Base-by-base conservation (phyloP, 2,329 filamentous ascomycete genomes). In the Cyphellophora attinorum region DNA sequence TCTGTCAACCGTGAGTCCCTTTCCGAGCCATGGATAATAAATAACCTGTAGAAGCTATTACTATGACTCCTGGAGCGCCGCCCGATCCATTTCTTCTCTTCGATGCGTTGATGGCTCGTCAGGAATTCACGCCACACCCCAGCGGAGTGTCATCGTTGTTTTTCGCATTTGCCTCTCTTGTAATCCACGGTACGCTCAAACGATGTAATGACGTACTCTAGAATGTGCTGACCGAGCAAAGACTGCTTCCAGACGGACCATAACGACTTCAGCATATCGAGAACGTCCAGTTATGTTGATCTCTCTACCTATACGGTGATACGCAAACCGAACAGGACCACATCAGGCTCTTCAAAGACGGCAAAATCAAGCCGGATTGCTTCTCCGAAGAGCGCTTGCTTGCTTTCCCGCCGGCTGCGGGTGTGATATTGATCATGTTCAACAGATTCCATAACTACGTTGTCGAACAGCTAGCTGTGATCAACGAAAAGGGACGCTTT, bases 261-360 rank as follows among this genome's bases (percentile, higher is more conserved):
- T 16, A 61, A 61, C 4, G 76, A 85, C 52, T 69, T 65, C 49
- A 74, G 72, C 37, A 74, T 71, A 36, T 80, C 75, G 1, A 63
- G 75, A 42, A 83, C 78, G 0, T 85, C 79, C 0, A 85, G 80
- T 0, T 86, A 86, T 43, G 68, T 86, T 15, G 81, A 86, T 49
- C 62, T 88, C 2, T 69, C 77, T 0, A 81, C 81, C 61, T 86
- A 3, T 86, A 86, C 45, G 82, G 82, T 3, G 79, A 72, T 33
- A 75, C 73, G 28, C 65, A 74, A 47, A 59, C 64, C 16, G 74
- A 81, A 42, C 79, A 83, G 48, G 60, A 76, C 31, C 55, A 63
- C 42, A 72, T 84, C 49, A 67, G 79, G 15, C 77, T 75, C 1
- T 70, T 73, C 54, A 67, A 71, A 31, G 70, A 77, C 39, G 80